Evolutionary conservation across 495 filamentous ascomycete species (phyloP).

Genomic region (Aspergillus diversus): DNA sequence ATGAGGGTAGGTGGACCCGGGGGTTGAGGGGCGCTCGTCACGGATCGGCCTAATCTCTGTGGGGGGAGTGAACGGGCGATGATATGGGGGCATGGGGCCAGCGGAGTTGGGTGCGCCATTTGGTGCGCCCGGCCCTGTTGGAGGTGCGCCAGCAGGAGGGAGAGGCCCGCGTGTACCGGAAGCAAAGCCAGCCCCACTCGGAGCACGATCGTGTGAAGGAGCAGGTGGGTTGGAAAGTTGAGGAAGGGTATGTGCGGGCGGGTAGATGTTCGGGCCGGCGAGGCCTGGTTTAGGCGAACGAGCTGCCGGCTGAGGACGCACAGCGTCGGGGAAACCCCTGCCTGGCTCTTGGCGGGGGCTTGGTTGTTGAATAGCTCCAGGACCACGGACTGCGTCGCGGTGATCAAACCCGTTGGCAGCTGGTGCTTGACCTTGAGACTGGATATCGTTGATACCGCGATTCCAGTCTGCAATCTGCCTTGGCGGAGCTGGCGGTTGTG

Average conservation of each 20-base stretch:
- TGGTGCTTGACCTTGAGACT: constrained; percentile 66
- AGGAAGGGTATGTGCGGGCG: constrained; percentile 60
- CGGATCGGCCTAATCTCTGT: constrained; percentile 84
- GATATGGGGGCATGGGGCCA: constrained; percentile 57
- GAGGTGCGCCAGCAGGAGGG: constrained; percentile 45
- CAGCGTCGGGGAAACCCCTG: constrained; percentile 74
- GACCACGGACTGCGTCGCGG: constrained; percentile 67
- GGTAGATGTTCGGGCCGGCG: constrained; percentile 63
- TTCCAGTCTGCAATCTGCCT: constrained; percentile 68
- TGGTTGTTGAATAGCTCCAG: constrained; percentile 66
- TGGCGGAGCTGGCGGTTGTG: constrained; percentile 66
- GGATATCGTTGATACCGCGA: constrained; percentile 74
- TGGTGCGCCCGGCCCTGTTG: constrained; percentile 59
- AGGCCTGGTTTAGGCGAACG: constrained; percentile 66
- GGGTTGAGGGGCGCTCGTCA: constrained; percentile 83
- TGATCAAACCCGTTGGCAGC: constrained; percentile 78
- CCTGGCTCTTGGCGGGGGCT: constrained; percentile 71
- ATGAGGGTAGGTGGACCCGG: constrained; percentile 79
- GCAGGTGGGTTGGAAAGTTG: constrained; percentile 61
- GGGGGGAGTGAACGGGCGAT: constrained; percentile 71
- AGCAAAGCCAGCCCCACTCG: constrained; percentile 57
- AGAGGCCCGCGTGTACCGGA: constrained; percentile 37
- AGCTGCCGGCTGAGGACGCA: constrained; percentile 60
- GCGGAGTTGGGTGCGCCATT: constrained; percentile 47
- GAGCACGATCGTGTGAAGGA: constrained; percentile 52